Evolutionary conservation across 1,139 yeast genomes (phyloP).

Genomic region (Sugiyamaella novakii): DNA sequence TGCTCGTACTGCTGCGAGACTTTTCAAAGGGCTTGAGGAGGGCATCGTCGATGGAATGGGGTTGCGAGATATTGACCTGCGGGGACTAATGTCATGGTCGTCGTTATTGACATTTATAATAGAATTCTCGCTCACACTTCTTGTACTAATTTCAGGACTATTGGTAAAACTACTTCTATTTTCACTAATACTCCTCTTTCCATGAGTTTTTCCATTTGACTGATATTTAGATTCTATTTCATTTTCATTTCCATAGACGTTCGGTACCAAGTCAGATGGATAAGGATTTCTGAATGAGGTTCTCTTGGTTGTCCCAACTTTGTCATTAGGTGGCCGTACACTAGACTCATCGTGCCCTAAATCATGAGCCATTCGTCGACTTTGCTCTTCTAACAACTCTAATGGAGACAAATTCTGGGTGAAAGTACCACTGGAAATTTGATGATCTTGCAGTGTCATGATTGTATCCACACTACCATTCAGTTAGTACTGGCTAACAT

Average conservation of each 20-base stretch:
- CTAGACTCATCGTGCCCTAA: no score
- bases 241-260: not conserved
- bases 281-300: not conserved
- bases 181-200: no score
- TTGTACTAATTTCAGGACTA: no score
- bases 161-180: no score
- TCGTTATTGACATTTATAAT: no score
- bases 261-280: not conserved
- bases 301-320: not conserved
- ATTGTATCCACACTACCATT: not conserved
- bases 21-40: no score
- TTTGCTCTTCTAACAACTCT: constrained; percentile 37
- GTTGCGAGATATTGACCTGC: no score
- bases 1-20: not conserved
- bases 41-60: no score
- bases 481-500: constrained; percentile 7
- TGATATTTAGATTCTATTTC: not conserved
- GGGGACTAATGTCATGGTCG: no score
- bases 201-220: no score
- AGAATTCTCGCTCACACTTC: no score
- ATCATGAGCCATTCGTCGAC: constrained; percentile 35
- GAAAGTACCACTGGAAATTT: constrained; percentile 20
- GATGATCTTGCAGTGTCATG: constrained; percentile 16
- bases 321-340: no score
- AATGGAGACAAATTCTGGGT: constrained; percentile 36